Evolutionary conservation across 1,284 basidiomycete species (phyloP).

Genomic region (Cryptococcus amylolentus): DNA sequence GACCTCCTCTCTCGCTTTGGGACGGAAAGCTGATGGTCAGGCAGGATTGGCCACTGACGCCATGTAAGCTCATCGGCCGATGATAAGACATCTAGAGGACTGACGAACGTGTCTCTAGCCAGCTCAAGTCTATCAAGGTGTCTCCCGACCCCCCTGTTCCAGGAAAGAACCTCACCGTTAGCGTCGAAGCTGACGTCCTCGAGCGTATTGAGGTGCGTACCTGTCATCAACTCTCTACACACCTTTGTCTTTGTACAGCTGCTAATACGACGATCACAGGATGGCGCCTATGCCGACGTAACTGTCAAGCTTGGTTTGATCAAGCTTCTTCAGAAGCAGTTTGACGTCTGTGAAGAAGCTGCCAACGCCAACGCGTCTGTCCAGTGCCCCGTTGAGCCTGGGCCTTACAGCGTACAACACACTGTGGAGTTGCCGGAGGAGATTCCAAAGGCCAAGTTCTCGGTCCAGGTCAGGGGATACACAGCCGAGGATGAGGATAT

Average conservation of each 20-base stretch:
- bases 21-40: neutral
- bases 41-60: conserved; percentile 46
- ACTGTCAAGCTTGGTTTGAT: conserved; percentile 82
- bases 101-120: conserved; percentile 23
- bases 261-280: conserved; percentile 52
- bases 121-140: conserved; percentile 63
- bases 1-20: too few species aligned
- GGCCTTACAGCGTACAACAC: conserved; percentile 67
- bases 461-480: conserved; percentile 66
- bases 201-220: conserved; percentile 64
- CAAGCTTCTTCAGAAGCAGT: conserved; percentile 73
- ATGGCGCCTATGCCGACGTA: conserved; percentile 86
- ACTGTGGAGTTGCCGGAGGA: conserved; percentile 80
- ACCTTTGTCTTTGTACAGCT: neutral
- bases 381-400: conserved; percentile 58
- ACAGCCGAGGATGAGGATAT: conserved; percentile 74
- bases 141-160: conserved; percentile 78
- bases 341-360: conserved; percentile 87
- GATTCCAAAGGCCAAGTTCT: conserved; percentile 87
- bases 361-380: conserved; percentile 39
- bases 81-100: neutral
- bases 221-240: neutral
- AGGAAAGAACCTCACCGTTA: conserved; percentile 76
- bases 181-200: conserved; percentile 61
- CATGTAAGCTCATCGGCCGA: conserved; percentile 31